A percentile compares a stretch with the other conserved stretches of the same genome.
These are phyloP conservation scores for Raphanus hybrid DNA, from an alignment of 441 rosid genomes.

Conservation along the genomic window DNA sequence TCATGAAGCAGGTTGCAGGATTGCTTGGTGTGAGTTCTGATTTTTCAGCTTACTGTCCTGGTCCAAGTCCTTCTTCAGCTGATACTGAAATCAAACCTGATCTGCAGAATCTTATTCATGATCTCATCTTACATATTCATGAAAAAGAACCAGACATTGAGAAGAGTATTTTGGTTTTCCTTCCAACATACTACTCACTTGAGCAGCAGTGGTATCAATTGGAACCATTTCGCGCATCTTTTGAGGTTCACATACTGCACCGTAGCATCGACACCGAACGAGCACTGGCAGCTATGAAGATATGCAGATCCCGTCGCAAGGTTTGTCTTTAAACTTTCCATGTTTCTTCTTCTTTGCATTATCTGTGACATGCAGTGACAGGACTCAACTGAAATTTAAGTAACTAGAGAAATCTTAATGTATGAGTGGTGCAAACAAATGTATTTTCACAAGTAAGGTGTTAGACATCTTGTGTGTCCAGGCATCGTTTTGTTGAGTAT, in stretches of 20 bases:
- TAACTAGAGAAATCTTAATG: constrained; percentile 20
- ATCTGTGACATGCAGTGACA: constrained; percentile 15
- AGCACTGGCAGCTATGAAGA: constrained; percentile 90
- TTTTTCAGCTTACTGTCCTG: constrained; percentile 60
- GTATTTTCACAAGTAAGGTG: constrained; percentile 9
- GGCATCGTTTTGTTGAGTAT: background rate
- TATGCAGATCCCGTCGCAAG: constrained; percentile 90
- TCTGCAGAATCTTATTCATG: constrained; percentile 76
- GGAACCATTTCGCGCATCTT: constrained; percentile 57
- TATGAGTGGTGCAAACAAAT: constrained; percentile 18
- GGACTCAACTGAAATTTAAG: constrained; percentile 14
- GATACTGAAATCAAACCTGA: constrained; percentile 72
- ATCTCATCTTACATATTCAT: constrained; percentile 77
- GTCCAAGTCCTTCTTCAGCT: constrained; percentile 64
- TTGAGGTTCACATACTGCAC: constrained; percentile 88
- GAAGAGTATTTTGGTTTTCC: constrained; percentile 92
- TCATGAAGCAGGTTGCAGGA: constrained; percentile 61
- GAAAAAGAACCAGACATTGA: constrained; percentile 79
- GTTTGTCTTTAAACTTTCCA: constrained; percentile 46
- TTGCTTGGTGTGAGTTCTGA: constrained; percentile 64
- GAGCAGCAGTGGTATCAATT: constrained; percentile 83
- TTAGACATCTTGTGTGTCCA: constrained; percentile 5
- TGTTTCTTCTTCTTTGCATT: constrained; percentile 29
- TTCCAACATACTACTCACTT: constrained; percentile 86
- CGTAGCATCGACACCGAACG: constrained; percentile 85